These are phyloP conservation scores for Podaxis carcinomalis DNA, from an alignment of 768 basidiomycete genomes.

Conservation along the genomic window DNA sequence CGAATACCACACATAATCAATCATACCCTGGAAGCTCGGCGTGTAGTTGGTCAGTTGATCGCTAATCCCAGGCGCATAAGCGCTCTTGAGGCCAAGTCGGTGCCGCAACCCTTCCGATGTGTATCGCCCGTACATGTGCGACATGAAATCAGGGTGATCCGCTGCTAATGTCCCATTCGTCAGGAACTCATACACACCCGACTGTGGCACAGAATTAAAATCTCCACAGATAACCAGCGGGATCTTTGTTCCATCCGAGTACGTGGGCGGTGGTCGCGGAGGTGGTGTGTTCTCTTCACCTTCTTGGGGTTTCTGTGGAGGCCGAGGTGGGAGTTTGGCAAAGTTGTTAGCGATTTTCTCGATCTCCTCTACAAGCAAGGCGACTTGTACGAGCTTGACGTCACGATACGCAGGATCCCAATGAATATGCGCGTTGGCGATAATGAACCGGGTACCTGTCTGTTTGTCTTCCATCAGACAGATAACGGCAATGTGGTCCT, in stretches of 20 bases:
- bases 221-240: slow-evolving; percentile 92
- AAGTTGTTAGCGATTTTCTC: slow-evolving; percentile 87
- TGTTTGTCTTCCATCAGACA: slow-evolving; percentile 82
- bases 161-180: slow-evolving; percentile 63
- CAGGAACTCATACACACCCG: slow-evolving; percentile 91
- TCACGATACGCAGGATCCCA: slow-evolving; percentile 94
- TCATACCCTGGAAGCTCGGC: slow-evolving; percentile 77
- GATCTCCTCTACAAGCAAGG: slow-evolving; percentile 86
- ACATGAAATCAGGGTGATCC: slow-evolving; percentile 90
- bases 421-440: slow-evolving; percentile 87
- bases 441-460: slow-evolving; percentile 83
- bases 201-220: slow-evolving; percentile 84
- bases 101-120: slow-evolving; percentile 88
- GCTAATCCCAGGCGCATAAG: slow-evolving; percentile 56
- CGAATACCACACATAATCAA: slow-evolving; percentile 96
- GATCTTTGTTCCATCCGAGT: slow-evolving; percentile 84
- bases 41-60: slow-evolving; percentile 83
- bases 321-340: slow-evolving; percentile 70
- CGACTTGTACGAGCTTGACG: slow-evolving; percentile 97
- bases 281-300: slow-evolving; percentile 16
- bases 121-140: slow-evolving; percentile 86
- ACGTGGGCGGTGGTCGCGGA: slow-evolving; percentile 57
- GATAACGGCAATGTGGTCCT: slow-evolving; percentile 90
- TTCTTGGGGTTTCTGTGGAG: slow-evolving; percentile 24
- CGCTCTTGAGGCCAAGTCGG: slow-evolving; percentile 76